These are phyloP conservation scores for Pseudocercospora pini-densiflorae DNA, from an alignment of 2,329 filamentous ascomycete genomes.

Conservation along the genomic window DNA sequence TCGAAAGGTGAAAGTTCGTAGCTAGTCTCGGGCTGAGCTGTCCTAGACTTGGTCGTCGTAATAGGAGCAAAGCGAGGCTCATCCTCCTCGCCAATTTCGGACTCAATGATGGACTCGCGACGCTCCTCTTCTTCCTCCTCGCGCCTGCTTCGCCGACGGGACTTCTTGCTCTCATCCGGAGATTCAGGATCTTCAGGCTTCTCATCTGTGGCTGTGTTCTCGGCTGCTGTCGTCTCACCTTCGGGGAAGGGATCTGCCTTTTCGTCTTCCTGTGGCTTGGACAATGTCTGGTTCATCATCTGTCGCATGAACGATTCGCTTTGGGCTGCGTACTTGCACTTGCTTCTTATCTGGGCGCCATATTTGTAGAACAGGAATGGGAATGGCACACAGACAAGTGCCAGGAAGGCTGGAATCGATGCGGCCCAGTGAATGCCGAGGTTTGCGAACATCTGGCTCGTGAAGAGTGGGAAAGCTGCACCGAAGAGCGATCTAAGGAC, in stretches of 20 bases:
- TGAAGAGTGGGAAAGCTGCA: slow-evolving; percentile 79
- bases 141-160: slow-evolving; percentile 7
- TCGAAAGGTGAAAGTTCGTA: slow-evolving; percentile 50
- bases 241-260: slow-evolving; percentile 15
- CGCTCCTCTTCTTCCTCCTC: slow-evolving; percentile 24
- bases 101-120: slow-evolving; percentile 16
- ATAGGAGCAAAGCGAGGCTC: slow-evolving; percentile 31
- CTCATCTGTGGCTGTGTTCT: slow-evolving; percentile 17
- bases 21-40: background rate
- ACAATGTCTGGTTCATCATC: slow-evolving; percentile 41
- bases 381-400: slow-evolving; percentile 36
- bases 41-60: slow-evolving; percentile 23
- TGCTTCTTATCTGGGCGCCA: background rate
- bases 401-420: slow-evolving; percentile 45
- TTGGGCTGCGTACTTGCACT: slow-evolving; percentile 49
- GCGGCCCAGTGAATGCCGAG: slow-evolving; percentile 56
- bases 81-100: slow-evolving; percentile 28
- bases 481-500: slow-evolving; percentile 78
- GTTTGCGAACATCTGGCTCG: slow-evolving; percentile 61
- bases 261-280: slow-evolving; percentile 23
- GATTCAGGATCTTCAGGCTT: slow-evolving; percentile 12
- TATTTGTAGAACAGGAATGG: slow-evolving; percentile 33
- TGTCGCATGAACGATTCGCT: slow-evolving; percentile 64
- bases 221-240: slow-evolving; percentile 18
- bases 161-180: background rate